Evolutionary conservation across 2,329 filamentous ascomycete genomes (phyloP), one percentile per base, ranked within the genome.

Genomic region (Thermochaetoides dissita): DNA sequence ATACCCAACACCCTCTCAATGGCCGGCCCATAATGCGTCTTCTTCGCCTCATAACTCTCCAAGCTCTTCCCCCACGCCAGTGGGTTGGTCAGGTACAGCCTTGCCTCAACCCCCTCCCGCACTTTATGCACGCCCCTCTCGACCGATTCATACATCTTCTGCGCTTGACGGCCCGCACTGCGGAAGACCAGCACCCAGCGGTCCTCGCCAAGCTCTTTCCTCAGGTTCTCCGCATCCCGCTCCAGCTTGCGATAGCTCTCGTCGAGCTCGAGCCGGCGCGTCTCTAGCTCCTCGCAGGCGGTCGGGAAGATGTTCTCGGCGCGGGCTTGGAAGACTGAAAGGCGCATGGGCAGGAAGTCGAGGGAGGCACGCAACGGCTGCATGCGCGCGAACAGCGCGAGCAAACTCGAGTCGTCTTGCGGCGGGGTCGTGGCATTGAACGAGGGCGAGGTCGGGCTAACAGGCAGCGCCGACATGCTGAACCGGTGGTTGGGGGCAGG

Each of bases 101-200:
- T 80, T 8, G 76, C 69, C 45, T 94, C 84, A 10, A 94, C 68
- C 4, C 78, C 79, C 56, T 94, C 86, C 48, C 75, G 79, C 32
- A 98, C 69, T 62, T 94, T 94, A 37, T 69, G 63, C 45, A 93
- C 76, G 57, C 87, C 94, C 49, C 89, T 75, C 57, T 93, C 84
- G 17, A 96, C 85, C 3, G 88, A 95, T 52, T 94, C 86, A 57
- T 86, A 89, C 87, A 98, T 94, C 65, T 94, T 94, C 52, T 91
- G 78, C 5, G 91, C 89, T 61, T 95, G 87, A 44, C 82, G 74
- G 10, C 87, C 88, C 10, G 91, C 91, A 50, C 91, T 89, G 43
- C 89, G 78, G 65, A 98, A 98, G 32, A 96, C 88, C 41, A 93
- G 72, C 36, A 98, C 80, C 91, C 91, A 98, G 43, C 87, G 80